A percentile compares a stretch with the other conserved stretches of the same genome.
Conservation (phyloP, 495 filamentous ascomycete genomes). For the Talaromyces nanjingensis region DNA sequence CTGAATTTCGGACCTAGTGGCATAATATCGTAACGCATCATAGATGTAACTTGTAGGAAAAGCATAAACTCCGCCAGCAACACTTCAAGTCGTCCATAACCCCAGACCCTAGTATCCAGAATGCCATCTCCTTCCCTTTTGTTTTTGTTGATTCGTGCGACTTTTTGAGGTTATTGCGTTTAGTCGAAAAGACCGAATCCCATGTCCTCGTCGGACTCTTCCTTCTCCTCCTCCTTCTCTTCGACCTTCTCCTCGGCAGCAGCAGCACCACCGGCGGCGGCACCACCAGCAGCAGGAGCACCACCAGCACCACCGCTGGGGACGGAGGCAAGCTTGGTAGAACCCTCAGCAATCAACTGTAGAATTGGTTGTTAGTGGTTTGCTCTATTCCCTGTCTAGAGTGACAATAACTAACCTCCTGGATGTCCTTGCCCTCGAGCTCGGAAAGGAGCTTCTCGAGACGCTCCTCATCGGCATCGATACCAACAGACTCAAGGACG, state of each 20-base stretch:
- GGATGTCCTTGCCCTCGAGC: constrained; percentile 96
- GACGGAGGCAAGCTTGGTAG: constrained; percentile 93
- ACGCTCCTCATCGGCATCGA: constrained; percentile 87
- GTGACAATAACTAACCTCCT: constrained; percentile 58
- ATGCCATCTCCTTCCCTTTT: constrained; percentile 79
- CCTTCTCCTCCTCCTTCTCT: constrained; percentile 68
- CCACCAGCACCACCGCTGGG: constrained; percentile 81
- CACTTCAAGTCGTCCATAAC: constrained; percentile 74
- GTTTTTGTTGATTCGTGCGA: constrained; percentile 49
- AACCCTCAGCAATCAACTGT: constrained; percentile 88
- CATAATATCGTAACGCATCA: constrained; percentile 36
- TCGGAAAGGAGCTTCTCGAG: constrained; percentile 78
- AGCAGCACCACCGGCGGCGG: constrained; percentile 60
- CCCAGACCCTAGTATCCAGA: constrained; percentile 99
- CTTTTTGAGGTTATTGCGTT: constrained; percentile 19
- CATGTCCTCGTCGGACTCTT: constrained; percentile 99
- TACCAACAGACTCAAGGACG: constrained; percentile 90
- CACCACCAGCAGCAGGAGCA: constrained; percentile 57
- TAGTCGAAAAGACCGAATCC: constrained; percentile 99
- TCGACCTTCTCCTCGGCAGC: constrained; percentile 64
- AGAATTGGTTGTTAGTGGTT: constrained; percentile 13
- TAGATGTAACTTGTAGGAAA: background rate
- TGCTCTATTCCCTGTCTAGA: constrained; percentile 7
- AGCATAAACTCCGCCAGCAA: background rate
- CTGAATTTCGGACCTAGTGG: constrained; percentile 11